Base-by-base conservation (phyloP, 441 rosid genomes). In the Eutrema salsugineum region DNA sequence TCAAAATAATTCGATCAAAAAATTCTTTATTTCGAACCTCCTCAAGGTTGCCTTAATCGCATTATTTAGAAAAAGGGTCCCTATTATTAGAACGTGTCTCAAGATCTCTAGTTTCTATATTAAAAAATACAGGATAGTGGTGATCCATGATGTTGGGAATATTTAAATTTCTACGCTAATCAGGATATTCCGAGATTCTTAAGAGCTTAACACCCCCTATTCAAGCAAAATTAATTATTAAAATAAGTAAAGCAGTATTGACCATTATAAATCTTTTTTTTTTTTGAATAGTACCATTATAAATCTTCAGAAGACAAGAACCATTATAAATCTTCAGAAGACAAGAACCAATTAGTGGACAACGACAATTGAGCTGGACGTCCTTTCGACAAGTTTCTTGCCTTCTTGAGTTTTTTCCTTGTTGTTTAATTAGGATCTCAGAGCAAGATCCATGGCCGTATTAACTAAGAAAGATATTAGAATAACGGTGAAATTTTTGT, bases 291-390 rank as follows among this genome's bases (percentile, higher is more conserved):
- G n/a, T n/a, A n/a, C 79, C 65, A 46, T 30, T 63, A 46, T 62
- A 54, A 36, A 38, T 46, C 27, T 38, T 30, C 16, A 69, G 70
- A 55, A 56, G 75, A 63, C 75, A 75, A 47, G 19, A 30, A 68
- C 79, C 65, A 46, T 30, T 63, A 46, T 62, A 54, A 36, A 38
- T 46, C 27, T 38, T 30, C 16, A 69, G 70, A 55, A 56, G 75
- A 63, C 75, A 75, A 47, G 19, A 30, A 68, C 66, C 60, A 28
- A 46, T 75, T 69, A 75, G 79, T 75, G 79, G 79, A 39, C 75
- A 75, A 55, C 75, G 55, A 69, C 60, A 35, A 53, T 42, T 15
- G 68, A 58, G 69, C 38, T 50, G 57, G 50, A 32, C 42, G 67
- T 66, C 72, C 56, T 73, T 75, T 75, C 62, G 69, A 53, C 42